Evolutionary conservation across 148 eudicot genomes (phyloP).

Genomic region (Fallopia convolvulus): DNA sequence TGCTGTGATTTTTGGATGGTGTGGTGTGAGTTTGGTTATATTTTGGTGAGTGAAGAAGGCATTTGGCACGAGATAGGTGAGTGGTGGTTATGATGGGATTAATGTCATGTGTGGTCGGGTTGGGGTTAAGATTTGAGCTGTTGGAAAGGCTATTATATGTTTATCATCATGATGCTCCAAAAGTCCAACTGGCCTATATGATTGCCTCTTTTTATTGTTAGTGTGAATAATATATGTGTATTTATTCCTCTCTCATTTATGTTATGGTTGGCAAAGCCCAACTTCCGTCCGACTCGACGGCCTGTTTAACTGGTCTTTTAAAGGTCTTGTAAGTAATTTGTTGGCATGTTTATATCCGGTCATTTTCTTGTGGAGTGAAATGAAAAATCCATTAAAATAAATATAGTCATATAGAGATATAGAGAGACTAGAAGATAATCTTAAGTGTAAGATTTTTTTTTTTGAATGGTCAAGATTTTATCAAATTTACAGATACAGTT

Average conservation of each 20-base stretch:
- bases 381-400: too few relatives aligned
- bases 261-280: background rate
- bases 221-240: background rate
- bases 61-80: background rate
- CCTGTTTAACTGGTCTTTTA: too few relatives aligned
- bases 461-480: too few relatives aligned
- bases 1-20: slow-evolving; percentile 25
- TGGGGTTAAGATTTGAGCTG: background rate
- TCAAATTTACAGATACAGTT: too few relatives aligned
- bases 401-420: too few relatives aligned
- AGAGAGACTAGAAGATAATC: too few relatives aligned
- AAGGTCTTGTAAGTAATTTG: too few relatives aligned
- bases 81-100: background rate
- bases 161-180: slow-evolving; percentile 1
- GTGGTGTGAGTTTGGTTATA: background rate
- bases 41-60: slow-evolving; percentile 1
- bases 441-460: too few relatives aligned
- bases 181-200: background rate
- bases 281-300: background rate
- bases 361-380: too few relatives aligned
- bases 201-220: background rate
- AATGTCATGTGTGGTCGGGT: background rate
- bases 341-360: too few relatives aligned
- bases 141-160: background rate
- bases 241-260: background rate